Percentiles rank a stretch among this genome's conserved stretches.
These are phyloP conservation scores for Trichosporon inkin DNA, from an alignment of 1,284 basidiomycete genomes.

Conservation along the genomic window DNA sequence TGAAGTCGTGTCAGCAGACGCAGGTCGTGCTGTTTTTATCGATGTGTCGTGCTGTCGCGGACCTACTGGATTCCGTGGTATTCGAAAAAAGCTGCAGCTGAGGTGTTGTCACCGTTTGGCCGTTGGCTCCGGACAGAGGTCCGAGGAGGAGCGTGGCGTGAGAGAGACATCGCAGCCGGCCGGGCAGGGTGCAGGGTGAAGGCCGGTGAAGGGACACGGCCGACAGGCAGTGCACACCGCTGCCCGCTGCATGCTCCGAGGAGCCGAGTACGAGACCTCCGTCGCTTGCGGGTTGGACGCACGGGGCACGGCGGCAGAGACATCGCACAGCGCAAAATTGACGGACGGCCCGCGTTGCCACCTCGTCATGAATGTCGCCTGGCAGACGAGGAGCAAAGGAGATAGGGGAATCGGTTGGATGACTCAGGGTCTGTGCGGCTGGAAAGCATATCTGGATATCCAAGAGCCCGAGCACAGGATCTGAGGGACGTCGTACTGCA, in stretches of 20 bases:
- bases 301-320: neutral
- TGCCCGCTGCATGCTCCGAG: neutral
- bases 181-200: constrained; percentile 2
- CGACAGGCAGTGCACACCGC: neutral
- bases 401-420: constrained; percentile 3
- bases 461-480: neutral
- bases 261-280: neutral
- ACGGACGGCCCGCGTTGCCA: neutral
- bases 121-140: neutral
- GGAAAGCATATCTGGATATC: constrained; percentile 3
- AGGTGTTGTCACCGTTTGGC: neutral
- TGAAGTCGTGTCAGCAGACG: neutral
- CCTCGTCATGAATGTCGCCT: neutral
- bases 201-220: neutral
- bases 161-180: constrained; percentile 4
- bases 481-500: neutral
- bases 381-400: neutral
- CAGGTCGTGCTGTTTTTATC: constrained; percentile 6
- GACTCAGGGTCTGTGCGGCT: neutral
- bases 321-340: neutral
- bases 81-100: constrained; percentile 1
- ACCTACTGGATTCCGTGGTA: constrained; percentile 1
- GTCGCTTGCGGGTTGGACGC: neutral
- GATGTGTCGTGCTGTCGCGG: neutral
- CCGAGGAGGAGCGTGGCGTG: neutral